Conservation (phyloP, 2,329 filamentous ascomycete species). For the Peltaster fructicola region DNA sequence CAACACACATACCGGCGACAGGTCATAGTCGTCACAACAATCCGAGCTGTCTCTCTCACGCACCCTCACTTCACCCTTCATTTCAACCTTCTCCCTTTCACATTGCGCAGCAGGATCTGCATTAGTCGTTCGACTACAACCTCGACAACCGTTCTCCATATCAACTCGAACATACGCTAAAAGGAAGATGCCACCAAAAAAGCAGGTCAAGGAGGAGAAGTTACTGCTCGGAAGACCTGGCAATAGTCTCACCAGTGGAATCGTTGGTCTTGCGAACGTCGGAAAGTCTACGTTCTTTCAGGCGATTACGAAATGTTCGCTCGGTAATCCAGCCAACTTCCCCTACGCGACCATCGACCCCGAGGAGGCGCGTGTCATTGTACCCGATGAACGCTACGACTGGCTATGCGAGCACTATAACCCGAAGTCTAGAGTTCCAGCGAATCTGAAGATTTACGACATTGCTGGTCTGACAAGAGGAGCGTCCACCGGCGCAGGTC, state of each 20-base stretch:
- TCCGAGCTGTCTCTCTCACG: conserved; percentile 13
- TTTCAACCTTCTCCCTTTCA: conserved; percentile 7
- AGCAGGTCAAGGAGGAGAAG: conserved; percentile 82
- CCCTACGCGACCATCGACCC: conserved; percentile 98
- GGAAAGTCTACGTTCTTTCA: conserved; percentile 99
- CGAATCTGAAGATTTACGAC: conserved; percentile 95
- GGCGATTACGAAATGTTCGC: conserved; percentile 91
- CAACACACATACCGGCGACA: conserved; percentile 9
- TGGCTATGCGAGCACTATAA: conserved; percentile 95
- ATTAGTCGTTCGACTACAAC: conserved; percentile 7
- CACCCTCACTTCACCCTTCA: conserved; percentile 12
- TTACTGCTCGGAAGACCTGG: conserved; percentile 86
- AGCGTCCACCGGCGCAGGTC: conserved; percentile 89
- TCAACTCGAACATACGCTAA: conserved; percentile 6
- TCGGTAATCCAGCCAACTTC: conserved; percentile 98
- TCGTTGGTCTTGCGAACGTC: conserved; percentile 97
- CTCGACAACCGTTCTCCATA: conserved; percentile 1
- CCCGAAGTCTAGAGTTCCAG: conserved; percentile 91
- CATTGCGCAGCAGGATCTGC: conserved; percentile 19
- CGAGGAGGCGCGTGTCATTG: conserved; percentile 92
- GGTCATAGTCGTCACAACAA: conserved; percentile 13
- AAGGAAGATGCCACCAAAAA: conserved; percentile 91
- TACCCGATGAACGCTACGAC: conserved; percentile 89
- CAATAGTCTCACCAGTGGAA: conserved; percentile 98
- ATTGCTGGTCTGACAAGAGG: conserved; percentile 93